Evolutionary conservation across 306 rosid genomes (phyloP), one percentile per base, ranked within the genome.

Genomic region (Parietaria judaica): DNA sequence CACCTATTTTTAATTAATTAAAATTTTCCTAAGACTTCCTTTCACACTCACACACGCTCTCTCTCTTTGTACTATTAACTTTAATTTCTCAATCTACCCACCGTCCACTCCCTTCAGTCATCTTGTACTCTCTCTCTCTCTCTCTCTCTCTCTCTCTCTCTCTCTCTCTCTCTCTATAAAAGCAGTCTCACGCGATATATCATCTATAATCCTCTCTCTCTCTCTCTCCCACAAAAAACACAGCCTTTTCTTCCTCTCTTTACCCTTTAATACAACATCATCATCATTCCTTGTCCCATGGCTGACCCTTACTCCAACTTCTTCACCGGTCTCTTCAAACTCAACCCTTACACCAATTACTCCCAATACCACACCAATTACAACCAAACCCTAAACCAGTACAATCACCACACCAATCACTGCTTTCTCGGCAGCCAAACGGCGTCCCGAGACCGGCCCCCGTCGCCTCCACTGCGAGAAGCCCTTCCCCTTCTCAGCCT

Each of bases 61-160:
- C 36, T 61, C 55, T 43, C 60, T 12, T 6, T 13, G 13, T 31
- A 61, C 60, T 60, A 74, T 68, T 50, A 10, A 61, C 76, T 62
- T 11, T 62, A 56, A 68, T 61, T 66, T 66, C 77, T 67, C 37
- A 60, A 49, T 47, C 78, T 79, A 75, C 75, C 69, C 83, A 85
- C 92, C 92, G 80, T 78, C 71, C 92, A 84, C 95, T 80, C 50
- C 71, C 89, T 82, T 84, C 84, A 74, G 94, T 79, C 86, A 84
- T 86, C 83, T 82, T 84, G 81, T 84, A 69, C 95, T 82, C 85
- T 70, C 84, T 77, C 86, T 63, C 72, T 66, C 71, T 72, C 69
- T 67, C 77, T 72, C 46, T 66, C 68, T 67, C 63, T 73, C 86
- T 53, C 70, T 67, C 66, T 69, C 67, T 69, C 73, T 67, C 44